Evolutionary conservation across 345 rosid species (phyloP).

Genomic region (Gossypium herbaceum): DNA sequence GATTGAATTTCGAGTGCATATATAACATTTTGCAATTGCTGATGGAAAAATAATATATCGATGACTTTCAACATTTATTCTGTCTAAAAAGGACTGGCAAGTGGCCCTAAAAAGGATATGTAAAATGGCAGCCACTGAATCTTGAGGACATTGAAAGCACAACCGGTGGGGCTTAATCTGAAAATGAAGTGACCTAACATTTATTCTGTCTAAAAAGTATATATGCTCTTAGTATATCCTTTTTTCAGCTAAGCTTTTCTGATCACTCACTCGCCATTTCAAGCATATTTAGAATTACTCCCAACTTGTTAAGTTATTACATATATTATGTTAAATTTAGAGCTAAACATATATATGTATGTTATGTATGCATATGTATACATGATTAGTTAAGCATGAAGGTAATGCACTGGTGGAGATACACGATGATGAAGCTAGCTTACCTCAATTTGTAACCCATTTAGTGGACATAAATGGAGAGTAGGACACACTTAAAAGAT

Average conservation of each 20-base stretch:
- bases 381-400: not conserved
- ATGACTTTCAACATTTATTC: too few species aligned
- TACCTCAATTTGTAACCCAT: not conserved
- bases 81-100: too few species aligned
- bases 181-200: not conserved
- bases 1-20: not conserved
- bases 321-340: too few species aligned
- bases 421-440: not conserved
- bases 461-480: not conserved
- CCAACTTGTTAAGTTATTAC: too few species aligned
- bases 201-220: not conserved
- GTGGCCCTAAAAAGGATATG: not conserved
- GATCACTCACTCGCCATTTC: not conserved
- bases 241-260: not conserved
- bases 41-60: not conserved
- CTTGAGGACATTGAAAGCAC: slow-evolving; percentile 9
- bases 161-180: slow-evolving; percentile 8
- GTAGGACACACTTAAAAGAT: not conserved
- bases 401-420: not conserved
- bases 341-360: too few species aligned
- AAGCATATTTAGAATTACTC: too few species aligned
- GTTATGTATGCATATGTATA: not conserved
- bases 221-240: not conserved
- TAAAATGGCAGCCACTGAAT: slow-evolving; percentile 13
- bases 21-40: not conserved